Percentiles rank a stretch among this genome's conserved stretches.
Conservation (phyloP, 2,329 filamentous ascomycete genomes). For the Emericellopsis atlantica region DNA sequence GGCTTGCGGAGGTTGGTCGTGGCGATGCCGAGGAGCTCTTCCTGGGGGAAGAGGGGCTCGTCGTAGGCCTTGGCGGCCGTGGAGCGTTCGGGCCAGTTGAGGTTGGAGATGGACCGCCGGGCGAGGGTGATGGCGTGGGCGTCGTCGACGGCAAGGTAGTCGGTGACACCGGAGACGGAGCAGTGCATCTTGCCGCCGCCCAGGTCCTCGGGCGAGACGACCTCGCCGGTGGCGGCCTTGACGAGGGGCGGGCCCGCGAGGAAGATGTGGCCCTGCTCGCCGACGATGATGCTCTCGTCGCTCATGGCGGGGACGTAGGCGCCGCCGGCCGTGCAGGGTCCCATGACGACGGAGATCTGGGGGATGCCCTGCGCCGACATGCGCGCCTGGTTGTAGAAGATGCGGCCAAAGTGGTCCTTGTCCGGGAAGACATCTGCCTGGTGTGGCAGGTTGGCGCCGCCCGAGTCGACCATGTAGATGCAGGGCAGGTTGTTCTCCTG, state of each 20-base stretch:
- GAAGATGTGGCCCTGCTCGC: conserved; percentile 95
- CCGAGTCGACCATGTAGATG: conserved; percentile 93
- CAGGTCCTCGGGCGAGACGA: conserved; percentile 80
- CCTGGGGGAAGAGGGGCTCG: conserved; percentile 68
- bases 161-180: conserved; percentile 82
- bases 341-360: conserved; percentile 93
- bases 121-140: conserved; percentile 83
- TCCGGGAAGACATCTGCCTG: conserved; percentile 96
- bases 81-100: conserved; percentile 64
- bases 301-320: conserved; percentile 97
- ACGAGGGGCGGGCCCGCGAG: conserved; percentile 88
- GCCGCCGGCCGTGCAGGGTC: conserved; percentile 87
- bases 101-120: conserved; percentile 69
- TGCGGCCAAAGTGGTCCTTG: conserved; percentile 86
- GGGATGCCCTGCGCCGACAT: conserved; percentile 86
- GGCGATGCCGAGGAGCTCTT: conserved; percentile 78
- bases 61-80: conserved; percentile 35
- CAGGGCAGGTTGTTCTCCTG: conserved; percentile 75
- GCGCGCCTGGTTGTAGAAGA: conserved; percentile 95
- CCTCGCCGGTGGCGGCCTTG: conserved; percentile 90
- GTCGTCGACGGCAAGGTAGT: conserved; percentile 90
- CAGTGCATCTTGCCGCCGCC: conserved; percentile 85
- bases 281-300: conserved; percentile 93
- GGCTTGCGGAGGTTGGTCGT: conserved; percentile 81
- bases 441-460: conserved; percentile 87